phyloP scores from a whole-genome alignment of 2,329 filamentous ascomycete species.

The Ceratocystis cacaofunesta region DNA sequence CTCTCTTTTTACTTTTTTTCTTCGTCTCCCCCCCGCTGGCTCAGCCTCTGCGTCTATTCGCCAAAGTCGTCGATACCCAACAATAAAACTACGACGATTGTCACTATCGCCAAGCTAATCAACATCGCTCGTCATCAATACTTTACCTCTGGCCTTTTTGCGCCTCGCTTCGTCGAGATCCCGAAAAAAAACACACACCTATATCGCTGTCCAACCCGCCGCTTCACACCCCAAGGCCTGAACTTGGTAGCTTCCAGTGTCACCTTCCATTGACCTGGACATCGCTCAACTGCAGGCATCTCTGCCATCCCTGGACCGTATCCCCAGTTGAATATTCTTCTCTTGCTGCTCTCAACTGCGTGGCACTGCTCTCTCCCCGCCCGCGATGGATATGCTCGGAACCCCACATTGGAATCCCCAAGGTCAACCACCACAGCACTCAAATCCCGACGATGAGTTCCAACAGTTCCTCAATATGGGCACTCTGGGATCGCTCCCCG shows the following conservation, averaged over 20 bases:
- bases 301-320: no score
- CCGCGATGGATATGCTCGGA: slow-evolving; percentile 15
- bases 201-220: not conserved
- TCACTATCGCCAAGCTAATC: not conserved
- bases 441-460: slow-evolving; percentile 43
- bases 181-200: not conserved
- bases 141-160: not conserved
- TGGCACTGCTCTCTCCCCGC: not conserved
- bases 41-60: not conserved
- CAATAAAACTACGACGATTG: not conserved
- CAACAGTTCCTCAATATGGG: slow-evolving; percentile 50
- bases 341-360: not conserved
- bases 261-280: no score
- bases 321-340: not conserved
- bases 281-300: no score
- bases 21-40: no score
- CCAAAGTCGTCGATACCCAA: not conserved
- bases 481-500: slow-evolving; percentile 37
- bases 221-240: not conserved
- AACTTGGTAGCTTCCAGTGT: no score
- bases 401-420: slow-evolving; percentile 36
- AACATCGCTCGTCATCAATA: no score
- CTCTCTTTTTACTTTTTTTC: not conserved
- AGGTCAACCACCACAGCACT: slow-evolving; percentile 37
- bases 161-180: not conserved